Conservation (phyloP, 1,284 basidiomycete species). For the Stygiomarasmius scandens region DNA sequence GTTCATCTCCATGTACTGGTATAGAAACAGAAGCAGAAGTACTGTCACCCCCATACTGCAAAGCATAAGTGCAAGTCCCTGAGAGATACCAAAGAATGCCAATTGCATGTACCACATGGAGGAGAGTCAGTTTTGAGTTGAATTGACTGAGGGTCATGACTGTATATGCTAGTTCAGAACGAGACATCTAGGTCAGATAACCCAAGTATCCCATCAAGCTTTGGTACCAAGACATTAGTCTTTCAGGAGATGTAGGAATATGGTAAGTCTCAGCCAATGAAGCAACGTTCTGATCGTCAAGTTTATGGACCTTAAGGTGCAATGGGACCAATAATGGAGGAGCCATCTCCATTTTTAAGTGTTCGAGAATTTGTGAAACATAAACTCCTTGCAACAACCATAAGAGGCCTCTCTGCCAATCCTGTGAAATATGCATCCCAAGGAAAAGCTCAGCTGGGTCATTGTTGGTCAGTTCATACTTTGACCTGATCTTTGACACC, state of each 20-base stretch:
- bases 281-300: too few relatives aligned
- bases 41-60: neutral
- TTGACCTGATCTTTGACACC: constrained; percentile 4
- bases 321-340: constrained; percentile 9
- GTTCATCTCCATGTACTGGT: neutral
- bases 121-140: constrained; percentile 18
- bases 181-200: too few relatives aligned
- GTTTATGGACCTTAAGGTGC: neutral
- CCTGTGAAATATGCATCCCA: constrained; percentile 13
- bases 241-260: constrained; percentile 2
- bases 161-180: constrained; percentile 23
- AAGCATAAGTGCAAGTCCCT: neutral
- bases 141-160: constrained; percentile 23
- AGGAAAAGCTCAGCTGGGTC: constrained; percentile 15
- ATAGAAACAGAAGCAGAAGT: neutral
- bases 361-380: neutral
- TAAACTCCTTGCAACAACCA: neutral
- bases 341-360: constrained; percentile 2
- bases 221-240: constrained; percentile 8
- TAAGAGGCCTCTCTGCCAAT: constrained; percentile 1
- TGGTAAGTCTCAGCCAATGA: constrained; percentile 1
- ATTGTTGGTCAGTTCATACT: constrained; percentile 12
- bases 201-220: neutral
- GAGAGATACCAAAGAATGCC: constrained; percentile 28
- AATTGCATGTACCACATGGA: constrained; percentile 25